Evolutionary conservation across 768 basidiomycete genomes (phyloP).

Genomic region (Asterophora lycoperdoides): DNA sequence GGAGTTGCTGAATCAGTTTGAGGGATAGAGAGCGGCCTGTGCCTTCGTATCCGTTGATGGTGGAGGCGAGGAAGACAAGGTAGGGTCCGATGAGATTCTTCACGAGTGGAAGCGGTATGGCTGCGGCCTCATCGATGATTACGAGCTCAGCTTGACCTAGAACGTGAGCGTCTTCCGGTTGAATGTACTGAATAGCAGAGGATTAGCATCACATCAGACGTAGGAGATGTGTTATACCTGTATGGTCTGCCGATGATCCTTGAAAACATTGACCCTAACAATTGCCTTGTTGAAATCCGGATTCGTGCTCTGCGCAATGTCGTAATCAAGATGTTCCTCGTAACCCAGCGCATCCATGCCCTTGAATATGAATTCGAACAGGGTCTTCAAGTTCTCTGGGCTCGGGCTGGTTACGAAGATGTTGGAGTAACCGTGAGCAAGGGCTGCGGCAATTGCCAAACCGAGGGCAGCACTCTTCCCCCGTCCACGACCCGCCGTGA

Average conservation of each 20-base stretch:
- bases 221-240: constrained; percentile 51
- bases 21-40: constrained; percentile 98
- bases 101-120: constrained; percentile 94
- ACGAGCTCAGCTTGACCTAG: constrained; percentile 96
- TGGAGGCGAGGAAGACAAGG: constrained; percentile 98
- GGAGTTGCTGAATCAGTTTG: constrained; percentile 94
- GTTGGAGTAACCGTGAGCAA: constrained; percentile 93
- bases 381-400: constrained; percentile 94
- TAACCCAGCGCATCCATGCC: constrained; percentile 93
- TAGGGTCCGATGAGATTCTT: constrained; percentile 93
- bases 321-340: constrained; percentile 97
- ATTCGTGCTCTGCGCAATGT: constrained; percentile 92
- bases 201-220: neutral
- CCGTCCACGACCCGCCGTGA: constrained; percentile 92
- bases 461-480: constrained; percentile 98
- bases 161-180: constrained; percentile 96
- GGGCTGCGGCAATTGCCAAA: constrained; percentile 86
- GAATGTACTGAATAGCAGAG: constrained; percentile 72
- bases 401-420: constrained; percentile 97
- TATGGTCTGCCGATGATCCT: constrained; percentile 91
- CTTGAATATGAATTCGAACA: constrained; percentile 98
- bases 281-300: constrained; percentile 94
- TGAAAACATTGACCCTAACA: constrained; percentile 92
- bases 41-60: constrained; percentile 99
- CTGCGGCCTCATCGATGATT: constrained; percentile 97